A percentile compares a stretch with the other conserved stretches of the same genome.
These are phyloP conservation scores for Dioscorea alata DNA, from an alignment of 106 monocot species.

Conservation along the genomic window DNA sequence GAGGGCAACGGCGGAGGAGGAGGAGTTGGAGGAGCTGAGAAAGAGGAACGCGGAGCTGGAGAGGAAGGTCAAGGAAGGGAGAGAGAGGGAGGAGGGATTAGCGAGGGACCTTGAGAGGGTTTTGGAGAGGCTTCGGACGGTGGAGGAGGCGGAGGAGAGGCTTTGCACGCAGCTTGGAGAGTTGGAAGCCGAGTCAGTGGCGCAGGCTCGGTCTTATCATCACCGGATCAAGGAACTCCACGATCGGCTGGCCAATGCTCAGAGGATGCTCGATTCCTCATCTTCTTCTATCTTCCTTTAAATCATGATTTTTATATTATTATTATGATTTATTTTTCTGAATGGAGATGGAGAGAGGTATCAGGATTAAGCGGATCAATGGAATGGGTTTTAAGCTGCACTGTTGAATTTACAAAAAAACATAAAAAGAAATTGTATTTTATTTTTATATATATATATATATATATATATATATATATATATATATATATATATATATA, in stretches of 20 bases:
- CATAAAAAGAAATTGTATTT: not conserved
- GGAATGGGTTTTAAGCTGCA: not conserved
- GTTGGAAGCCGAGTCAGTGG: constrained; percentile 29
- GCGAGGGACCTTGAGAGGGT: constrained; percentile 18
- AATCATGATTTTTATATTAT: no score
- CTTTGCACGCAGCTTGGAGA: constrained; percentile 36
- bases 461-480: no score
- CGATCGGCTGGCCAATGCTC: constrained; percentile 7
- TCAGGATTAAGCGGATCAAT: not conserved
- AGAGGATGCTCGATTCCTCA: constrained; percentile 1
- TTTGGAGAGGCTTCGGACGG: constrained; percentile 17
- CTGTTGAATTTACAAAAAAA: not conserved
- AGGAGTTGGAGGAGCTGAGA: constrained; percentile 7
- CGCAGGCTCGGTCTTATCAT: constrained; percentile 15
- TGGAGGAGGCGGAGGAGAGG: constrained; percentile 37
- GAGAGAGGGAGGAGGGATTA: constrained; percentile 27
- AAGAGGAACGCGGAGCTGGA: constrained; percentile 19
- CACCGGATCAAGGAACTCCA: constrained; percentile 9
- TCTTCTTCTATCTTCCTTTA: not conserved
- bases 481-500: no score
- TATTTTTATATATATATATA: no score
- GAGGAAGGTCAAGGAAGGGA: constrained; percentile 17
- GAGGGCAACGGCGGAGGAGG: not conserved
- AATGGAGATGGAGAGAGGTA: no score
- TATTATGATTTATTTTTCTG: no score